phyloP scores from a whole-genome alignment of 2,329 filamentous ascomycete genomes.

The Pseudogymnoascus sp. region DNA sequence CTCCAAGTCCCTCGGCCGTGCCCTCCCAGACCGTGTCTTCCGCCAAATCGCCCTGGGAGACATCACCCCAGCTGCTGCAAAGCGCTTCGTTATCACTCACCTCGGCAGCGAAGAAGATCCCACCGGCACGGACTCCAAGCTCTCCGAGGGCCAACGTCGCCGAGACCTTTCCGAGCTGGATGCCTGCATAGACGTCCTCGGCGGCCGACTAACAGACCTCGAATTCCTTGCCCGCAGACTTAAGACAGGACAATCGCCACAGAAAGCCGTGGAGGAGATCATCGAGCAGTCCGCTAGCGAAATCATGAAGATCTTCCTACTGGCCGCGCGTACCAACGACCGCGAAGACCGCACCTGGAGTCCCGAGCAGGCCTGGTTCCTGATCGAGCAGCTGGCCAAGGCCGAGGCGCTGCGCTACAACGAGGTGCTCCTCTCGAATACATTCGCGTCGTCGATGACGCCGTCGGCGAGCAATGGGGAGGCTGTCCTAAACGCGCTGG shows the following conservation, averaged over 20 bases:
- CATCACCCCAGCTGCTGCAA: constrained; percentile 77
- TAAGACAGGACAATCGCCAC: constrained; percentile 76
- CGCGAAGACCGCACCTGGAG: constrained; percentile 61
- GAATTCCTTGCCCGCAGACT: constrained; percentile 90
- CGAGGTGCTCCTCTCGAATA: constrained; percentile 69
- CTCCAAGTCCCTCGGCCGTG: constrained; percentile 78
- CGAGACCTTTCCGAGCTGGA: constrained; percentile 66
- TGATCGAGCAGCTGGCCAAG: constrained; percentile 73
- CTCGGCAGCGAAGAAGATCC: constrained; percentile 45
- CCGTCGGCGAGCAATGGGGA: constrained; percentile 56
- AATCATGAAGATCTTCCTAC: constrained; percentile 86
- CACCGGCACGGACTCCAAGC: constrained; percentile 24
- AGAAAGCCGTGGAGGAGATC: constrained; percentile 77
- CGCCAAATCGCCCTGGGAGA: constrained; percentile 80
- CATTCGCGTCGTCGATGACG: constrained; percentile 57
- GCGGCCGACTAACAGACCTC: constrained; percentile 89
- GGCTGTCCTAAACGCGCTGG: constrained; percentile 68
- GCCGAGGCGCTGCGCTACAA: constrained; percentile 71
- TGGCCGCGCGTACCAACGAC: constrained; percentile 43
- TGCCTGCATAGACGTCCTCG: constrained; percentile 71
- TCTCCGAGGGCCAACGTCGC: constrained; percentile 25
- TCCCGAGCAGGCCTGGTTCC: constrained; percentile 79
- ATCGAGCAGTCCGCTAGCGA: constrained; percentile 83
- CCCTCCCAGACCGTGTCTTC: constrained; percentile 86
- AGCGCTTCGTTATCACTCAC: constrained; percentile 82